Evolutionary conservation across 768 basidiomycete genomes (phyloP), one percentile per base, ranked within the genome.

Genomic region (Rhodosporidiobolus odoratus): DNA sequence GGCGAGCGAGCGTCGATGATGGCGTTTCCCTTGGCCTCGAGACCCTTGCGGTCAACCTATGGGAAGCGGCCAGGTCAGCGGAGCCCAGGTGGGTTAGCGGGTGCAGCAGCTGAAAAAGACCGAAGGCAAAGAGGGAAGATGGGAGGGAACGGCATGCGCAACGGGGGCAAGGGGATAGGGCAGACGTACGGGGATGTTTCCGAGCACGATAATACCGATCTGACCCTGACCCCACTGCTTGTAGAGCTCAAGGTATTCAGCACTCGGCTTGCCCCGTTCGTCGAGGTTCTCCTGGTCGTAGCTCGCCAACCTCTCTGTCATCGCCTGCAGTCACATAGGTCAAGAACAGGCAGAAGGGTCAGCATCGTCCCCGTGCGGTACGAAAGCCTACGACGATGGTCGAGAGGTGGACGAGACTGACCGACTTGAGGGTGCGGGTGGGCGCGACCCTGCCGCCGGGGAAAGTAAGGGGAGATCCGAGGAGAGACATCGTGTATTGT

Each of bases 301-400:
- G 2, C 69, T 69, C 53, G 76, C 76, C 27, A 79, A 72, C n/a
- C 77, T 74, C 71, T 79, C 79, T 1, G 79, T 79, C 79, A 79
- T 78, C 15, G 79, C 76, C 54, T 56, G 27, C 30, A 30, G 52
- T 4, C 12, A 30, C 5, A 53, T 9, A 15, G 52, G 52, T 53
- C 27, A 35, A 34, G 12, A 8, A 10, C 10, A 50, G 23, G 12
- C 8, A 50, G 8, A 25, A n/a, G n/a, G 48, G 10, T 50, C 48
- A 50, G 12, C 48, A 32, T 32, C 8, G 52, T 30, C 30, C 13
- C 10, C 27, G 30, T 12, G 21, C 52, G 23, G 15, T 13, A 8
- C 6, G 52, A 32, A 30, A 15, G 4, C 21, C 52, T 10, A 10
- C 52, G 27, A 53, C 5, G 54, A 35, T 21, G 15, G 15, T 9